phyloP scores from a whole-genome alignment of 1,284 basidiomycete genomes.

The Clitocybe nebularis region DNA sequence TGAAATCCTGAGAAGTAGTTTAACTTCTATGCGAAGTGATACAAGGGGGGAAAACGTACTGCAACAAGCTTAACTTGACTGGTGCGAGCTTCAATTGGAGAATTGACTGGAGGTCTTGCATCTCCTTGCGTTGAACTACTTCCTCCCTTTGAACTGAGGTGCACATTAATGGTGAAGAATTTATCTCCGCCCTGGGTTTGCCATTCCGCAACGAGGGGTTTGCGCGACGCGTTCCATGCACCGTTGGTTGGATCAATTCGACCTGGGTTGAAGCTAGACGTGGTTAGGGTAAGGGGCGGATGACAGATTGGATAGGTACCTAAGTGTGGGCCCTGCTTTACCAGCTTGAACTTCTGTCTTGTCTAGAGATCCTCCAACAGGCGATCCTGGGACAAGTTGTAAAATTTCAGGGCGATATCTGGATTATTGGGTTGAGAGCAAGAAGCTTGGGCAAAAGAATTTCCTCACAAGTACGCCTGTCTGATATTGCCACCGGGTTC shows the following conservation, averaged over 20 bases:
- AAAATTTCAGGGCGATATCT: conserved; percentile 51
- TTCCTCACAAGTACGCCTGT: conserved; percentile 47
- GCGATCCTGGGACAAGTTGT: conserved; percentile 44
- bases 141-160: conserved; percentile 57
- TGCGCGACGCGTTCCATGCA: conserved; percentile 58
- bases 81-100: conserved; percentile 43
- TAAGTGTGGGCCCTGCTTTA: conserved; percentile 36
- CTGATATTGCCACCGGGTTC: conserved; percentile 64
- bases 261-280: conserved; percentile 55
- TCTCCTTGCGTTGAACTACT: conserved; percentile 54
- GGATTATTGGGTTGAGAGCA: neutral
- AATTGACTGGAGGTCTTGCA: conserved; percentile 57
- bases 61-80: conserved; percentile 49
- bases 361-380: conserved; percentile 46
- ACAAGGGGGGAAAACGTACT: too few species aligned
- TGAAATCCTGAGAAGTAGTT: conserved; percentile 40
- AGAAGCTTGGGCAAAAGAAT: neutral
- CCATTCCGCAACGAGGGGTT: conserved; percentile 61
- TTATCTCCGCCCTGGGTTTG: conserved; percentile 40
- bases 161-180: conserved; percentile 60
- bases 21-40: too few species aligned
- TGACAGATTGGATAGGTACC: conserved; percentile 27
- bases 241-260: conserved; percentile 54
- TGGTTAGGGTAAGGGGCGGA: neutral
- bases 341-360: conserved; percentile 37